Conservation (phyloP, 139 green algal species). For the Volvox africanus region DNA sequence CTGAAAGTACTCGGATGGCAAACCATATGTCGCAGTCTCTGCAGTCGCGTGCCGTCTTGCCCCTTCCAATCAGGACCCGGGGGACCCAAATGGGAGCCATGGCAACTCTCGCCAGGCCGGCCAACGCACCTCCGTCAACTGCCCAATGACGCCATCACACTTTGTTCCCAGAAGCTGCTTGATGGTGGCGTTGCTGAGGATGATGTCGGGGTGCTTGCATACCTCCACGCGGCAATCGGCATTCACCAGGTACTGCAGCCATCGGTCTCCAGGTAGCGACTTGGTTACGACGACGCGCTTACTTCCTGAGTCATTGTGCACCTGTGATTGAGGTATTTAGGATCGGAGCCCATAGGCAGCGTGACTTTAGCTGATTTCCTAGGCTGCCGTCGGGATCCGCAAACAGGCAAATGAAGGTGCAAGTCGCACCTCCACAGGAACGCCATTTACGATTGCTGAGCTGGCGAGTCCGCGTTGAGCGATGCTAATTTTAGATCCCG, state of each 20-base stretch:
- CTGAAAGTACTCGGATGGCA: too few relatives aligned
- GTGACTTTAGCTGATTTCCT: background rate
- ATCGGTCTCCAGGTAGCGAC: conserved; percentile 90
- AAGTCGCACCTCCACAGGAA: conserved; percentile 57
- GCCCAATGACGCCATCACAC: conserved; percentile 97
- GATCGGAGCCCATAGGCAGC: background rate
- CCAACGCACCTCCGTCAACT: conserved; percentile 90
- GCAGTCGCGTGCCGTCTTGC: too few relatives aligned
- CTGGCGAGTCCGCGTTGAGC: conserved; percentile 27
- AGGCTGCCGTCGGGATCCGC: background rate
- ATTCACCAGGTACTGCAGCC: conserved; percentile 88
- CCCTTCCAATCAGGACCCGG: too few relatives aligned
- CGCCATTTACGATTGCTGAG: conserved; percentile 44
- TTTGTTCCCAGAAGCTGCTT: conserved; percentile 89
- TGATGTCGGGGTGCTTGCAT: conserved; percentile 79
- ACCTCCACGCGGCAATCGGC: conserved; percentile 58
- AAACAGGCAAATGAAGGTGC: background rate
- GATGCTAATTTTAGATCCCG: background rate
- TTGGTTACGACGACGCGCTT: conserved; percentile 98
- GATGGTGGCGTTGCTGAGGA: conserved; percentile 90
- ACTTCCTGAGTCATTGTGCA: conserved; percentile 87
- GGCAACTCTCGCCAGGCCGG: too few relatives aligned
- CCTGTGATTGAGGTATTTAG: conserved; percentile 57
- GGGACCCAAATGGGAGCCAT: too few relatives aligned
- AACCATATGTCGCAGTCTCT: too few relatives aligned